Conservation (phyloP, 2,329 filamentous ascomycete species). For the Aspergillus quadricinctus region DNA sequence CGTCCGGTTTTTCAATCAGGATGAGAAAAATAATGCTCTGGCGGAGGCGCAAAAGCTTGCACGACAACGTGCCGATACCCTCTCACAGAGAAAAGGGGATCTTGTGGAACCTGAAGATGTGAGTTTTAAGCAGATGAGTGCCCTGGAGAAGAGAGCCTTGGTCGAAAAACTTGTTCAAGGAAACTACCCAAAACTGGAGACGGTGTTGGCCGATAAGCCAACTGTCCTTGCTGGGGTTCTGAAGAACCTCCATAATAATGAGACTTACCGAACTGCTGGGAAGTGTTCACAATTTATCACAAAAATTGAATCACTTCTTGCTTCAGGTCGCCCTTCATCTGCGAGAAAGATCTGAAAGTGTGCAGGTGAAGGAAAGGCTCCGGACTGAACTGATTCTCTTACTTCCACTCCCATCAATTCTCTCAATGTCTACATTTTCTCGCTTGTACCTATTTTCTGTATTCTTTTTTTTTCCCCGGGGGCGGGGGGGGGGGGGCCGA, state of each 20-base stretch:
- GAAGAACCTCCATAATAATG: slow-evolving; percentile 38
- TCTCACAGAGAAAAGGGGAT: slow-evolving; percentile 35
- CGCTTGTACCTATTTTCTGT: neutral
- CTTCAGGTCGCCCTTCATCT: slow-evolving; percentile 16
- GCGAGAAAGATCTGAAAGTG: slow-evolving; percentile 22
- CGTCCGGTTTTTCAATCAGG: slow-evolving; percentile 34
- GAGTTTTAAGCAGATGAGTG: slow-evolving; percentile 23
- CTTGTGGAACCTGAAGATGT: slow-evolving; percentile 31
- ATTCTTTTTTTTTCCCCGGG: too few species aligned
- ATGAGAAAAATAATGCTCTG: slow-evolving; percentile 34
- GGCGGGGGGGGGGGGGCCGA: too few species aligned
- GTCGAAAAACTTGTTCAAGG: slow-evolving; percentile 31
- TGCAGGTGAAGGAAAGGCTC: slow-evolving; percentile 2
- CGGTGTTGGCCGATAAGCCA: slow-evolving; percentile 14
- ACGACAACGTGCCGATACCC: slow-evolving; percentile 28
- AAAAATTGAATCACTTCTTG: slow-evolving; percentile 36
- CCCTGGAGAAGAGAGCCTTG: slow-evolving; percentile 24
- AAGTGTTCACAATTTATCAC: slow-evolving; percentile 35
- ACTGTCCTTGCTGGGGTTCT: slow-evolving; percentile 30
- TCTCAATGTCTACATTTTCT: neutral
- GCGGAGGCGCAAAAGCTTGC: slow-evolving; percentile 32
- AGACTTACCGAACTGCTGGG: slow-evolving; percentile 35
- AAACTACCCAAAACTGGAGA: slow-evolving; percentile 25
- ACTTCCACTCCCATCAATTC: neutral
- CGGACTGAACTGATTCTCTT: slow-evolving; percentile 10